phyloP scores from a whole-genome alignment of 257 asterid genomes.

The Plectranthus barbatus region DNA sequence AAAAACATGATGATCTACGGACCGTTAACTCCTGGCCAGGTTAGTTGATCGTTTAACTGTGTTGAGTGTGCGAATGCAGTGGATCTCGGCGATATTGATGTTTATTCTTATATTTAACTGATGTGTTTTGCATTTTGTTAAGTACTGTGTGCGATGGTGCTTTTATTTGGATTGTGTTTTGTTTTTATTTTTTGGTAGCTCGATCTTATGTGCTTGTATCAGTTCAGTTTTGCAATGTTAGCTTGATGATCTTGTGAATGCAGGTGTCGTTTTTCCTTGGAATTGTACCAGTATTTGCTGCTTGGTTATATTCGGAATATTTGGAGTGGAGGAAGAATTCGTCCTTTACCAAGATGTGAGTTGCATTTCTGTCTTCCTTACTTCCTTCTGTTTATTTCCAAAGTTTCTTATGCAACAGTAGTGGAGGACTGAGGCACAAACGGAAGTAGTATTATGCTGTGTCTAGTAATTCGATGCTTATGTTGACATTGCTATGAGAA shows the following conservation, averaged over 20 bases:
- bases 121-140: not conserved
- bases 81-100: no score
- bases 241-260: constrained; percentile 15
- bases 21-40: constrained; percentile 86
- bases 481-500: not conserved
- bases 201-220: no score
- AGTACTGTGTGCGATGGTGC: not conserved
- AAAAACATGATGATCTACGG: constrained; percentile 70
- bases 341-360: constrained; percentile 14
- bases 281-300: constrained; percentile 57
- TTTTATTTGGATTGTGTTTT: not conserved
- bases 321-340: constrained; percentile 55
- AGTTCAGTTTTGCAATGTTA: not conserved
- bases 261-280: constrained; percentile 83
- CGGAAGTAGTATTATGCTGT: not conserved
- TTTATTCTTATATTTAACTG: constrained; percentile 3
- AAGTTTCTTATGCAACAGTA: not conserved
- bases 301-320: constrained; percentile 77
- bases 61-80: constrained; percentile 3
- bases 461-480: not conserved
- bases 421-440: not conserved
- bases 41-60: constrained; percentile 20
- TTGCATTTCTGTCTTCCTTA: not conserved
- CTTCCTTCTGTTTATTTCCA: no score
- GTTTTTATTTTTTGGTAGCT: not conserved